A percentile compares a stretch with the other conserved stretches of the same genome.
Evolutionary conservation across 345 rosid genomes (phyloP).

Genomic region (Kernera saxatilis): DNA sequence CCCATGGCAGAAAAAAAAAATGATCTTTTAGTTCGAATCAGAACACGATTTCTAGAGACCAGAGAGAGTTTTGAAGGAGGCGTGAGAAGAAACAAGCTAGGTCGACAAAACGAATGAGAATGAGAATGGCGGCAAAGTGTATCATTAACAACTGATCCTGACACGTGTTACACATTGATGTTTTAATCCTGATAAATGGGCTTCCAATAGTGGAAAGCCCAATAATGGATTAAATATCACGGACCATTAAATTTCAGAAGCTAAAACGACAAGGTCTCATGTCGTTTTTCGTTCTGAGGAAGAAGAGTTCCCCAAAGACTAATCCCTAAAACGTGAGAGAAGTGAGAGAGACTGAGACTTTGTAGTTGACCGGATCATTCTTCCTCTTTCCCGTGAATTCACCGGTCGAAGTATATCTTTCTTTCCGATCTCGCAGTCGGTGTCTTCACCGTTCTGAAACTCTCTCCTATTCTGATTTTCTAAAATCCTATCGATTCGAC

Average conservation of each 20-base stretch:
- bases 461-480: slow-evolving; percentile 2
- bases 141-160: no score
- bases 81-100: no score
- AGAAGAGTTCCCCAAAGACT: background rate
- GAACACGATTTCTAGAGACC: background rate
- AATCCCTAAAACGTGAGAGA: slow-evolving; percentile 20
- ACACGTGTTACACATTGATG: background rate
- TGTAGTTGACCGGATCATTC: slow-evolving; percentile 34
- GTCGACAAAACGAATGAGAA: background rate
- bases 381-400: background rate
- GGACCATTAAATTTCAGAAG: background rate
- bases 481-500: background rate
- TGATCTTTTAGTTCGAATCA: background rate
- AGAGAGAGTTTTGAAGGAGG: no score
- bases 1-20: background rate
- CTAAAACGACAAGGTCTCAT: background rate
- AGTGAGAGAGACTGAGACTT: slow-evolving; percentile 28
- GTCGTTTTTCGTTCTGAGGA: background rate
- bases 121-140: slow-evolving; percentile 19
- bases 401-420: slow-evolving; percentile 17
- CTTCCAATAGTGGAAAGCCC: background rate
- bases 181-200: background rate
- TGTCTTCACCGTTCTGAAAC: background rate
- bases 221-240: background rate
- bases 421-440: background rate